These are phyloP conservation scores for Tanacetum coccineum DNA, from an alignment of 129 eudicot species.

Conservation along the genomic window DNA sequence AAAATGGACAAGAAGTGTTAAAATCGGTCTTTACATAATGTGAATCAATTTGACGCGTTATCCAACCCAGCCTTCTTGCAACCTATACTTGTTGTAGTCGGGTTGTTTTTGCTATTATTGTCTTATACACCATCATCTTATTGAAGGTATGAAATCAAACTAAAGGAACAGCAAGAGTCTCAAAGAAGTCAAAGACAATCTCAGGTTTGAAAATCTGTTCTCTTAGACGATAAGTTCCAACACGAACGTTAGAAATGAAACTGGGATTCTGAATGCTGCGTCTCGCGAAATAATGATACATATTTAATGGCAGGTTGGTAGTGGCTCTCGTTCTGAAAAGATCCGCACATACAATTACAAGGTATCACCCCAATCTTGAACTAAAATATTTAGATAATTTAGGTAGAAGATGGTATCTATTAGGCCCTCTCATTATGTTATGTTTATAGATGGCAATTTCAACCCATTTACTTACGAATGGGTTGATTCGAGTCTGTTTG, in stretches of 20 bases:
- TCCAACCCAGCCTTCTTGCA: background rate
- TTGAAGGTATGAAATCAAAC: conserved; percentile 85
- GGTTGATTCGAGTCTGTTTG: background rate
- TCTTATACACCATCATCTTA: conserved; percentile 10
- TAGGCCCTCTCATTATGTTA: background rate
- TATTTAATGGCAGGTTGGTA: conserved; percentile 67
- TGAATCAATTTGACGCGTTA: background rate
- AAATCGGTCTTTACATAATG: background rate
- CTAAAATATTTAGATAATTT: background rate
- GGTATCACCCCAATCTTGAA: conserved; percentile 35
- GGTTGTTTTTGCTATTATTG: conserved; percentile 2
- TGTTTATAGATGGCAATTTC: background rate
- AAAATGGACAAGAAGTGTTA: background rate
- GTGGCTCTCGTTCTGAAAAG: conserved; percentile 98
- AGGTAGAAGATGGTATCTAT: conserved; percentile 3
- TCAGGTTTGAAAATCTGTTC: conserved; percentile 53
- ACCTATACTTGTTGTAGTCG: background rate
- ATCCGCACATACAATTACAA: conserved; percentile 94
- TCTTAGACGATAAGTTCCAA: background rate
- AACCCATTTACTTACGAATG: background rate
- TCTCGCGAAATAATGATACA: background rate
- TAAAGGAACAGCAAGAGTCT: conserved; percentile 92
- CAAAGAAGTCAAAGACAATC: conserved; percentile 71
- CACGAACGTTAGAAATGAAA: conserved; percentile 13
- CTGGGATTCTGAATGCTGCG: background rate